phyloP scores from a whole-genome alignment of 768 basidiomycete genomes.

The Mycena rosella region DNA sequence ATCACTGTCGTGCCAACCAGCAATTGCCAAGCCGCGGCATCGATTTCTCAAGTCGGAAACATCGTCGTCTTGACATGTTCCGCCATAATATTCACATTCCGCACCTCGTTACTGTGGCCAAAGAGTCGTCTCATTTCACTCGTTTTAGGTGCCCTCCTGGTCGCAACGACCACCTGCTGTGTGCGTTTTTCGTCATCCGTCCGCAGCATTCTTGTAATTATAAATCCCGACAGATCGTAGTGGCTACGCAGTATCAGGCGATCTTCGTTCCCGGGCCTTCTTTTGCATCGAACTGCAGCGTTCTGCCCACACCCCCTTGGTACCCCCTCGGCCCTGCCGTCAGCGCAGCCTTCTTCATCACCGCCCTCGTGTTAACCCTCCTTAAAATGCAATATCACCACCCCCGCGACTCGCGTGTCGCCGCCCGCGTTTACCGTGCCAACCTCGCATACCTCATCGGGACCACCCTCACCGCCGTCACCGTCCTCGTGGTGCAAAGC shows the following conservation, averaged over 20 bases:
- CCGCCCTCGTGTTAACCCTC: constrained; percentile 19
- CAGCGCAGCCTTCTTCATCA: constrained; percentile 6
- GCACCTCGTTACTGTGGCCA: constrained; percentile 22
- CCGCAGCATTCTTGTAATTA: not conserved
- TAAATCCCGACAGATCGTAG: constrained; percentile 3
- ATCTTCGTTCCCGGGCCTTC: not conserved
- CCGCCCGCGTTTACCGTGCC: constrained; percentile 19
- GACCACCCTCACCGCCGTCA: not conserved
- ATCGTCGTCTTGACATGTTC: constrained; percentile 21
- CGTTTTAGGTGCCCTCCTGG: not conserved
- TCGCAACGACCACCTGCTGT: constrained; percentile 2
- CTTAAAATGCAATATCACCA: constrained; percentile 14
- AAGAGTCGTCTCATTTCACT: constrained; percentile 12
- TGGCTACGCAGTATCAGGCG: constrained; percentile 17
- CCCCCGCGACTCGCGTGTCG: constrained; percentile 5
- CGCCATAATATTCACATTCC: constrained; percentile 24
- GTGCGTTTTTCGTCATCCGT: constrained; percentile 6
- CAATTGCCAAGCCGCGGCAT: constrained; percentile 25
- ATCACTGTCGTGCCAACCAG: not conserved
- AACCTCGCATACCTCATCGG: constrained; percentile 24
- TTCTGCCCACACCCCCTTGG: constrained; percentile 9
- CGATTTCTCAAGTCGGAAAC: constrained; percentile 26
- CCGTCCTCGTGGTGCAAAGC: constrained; percentile 13
- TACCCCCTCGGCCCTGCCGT: constrained; percentile 12
- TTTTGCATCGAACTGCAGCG: constrained; percentile 20